These are phyloP conservation scores for Alternaria sp. DNA, from an alignment of 2,329 filamentous ascomycete genomes.

Conservation along the genomic window DNA sequence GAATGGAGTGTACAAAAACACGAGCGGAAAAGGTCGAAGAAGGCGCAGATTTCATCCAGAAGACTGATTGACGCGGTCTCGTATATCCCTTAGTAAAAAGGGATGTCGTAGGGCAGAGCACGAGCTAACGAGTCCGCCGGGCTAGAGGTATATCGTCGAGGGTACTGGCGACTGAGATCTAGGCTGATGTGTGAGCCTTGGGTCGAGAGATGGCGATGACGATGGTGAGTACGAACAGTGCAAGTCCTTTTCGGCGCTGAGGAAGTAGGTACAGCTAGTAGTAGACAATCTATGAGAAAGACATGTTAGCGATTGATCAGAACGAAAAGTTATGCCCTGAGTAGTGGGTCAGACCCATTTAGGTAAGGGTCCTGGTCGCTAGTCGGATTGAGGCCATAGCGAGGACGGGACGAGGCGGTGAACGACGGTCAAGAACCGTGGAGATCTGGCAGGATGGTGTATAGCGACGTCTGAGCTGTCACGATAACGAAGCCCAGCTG, in stretches of 20 bases:
- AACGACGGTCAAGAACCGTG: not conserved
- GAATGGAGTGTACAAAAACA: slow-evolving; percentile 42
- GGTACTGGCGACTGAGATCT: slow-evolving; percentile 47
- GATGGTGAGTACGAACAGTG: slow-evolving; percentile 25
- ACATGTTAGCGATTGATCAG: slow-evolving; percentile 18
- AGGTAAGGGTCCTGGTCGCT: not conserved
- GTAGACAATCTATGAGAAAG: slow-evolving; percentile 15
- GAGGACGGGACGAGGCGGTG: not conserved
- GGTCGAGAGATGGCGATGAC: not conserved
- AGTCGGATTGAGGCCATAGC: not conserved
- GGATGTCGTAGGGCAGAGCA: slow-evolving; percentile 53
- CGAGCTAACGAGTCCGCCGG: slow-evolving; percentile 62
- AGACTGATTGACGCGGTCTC: slow-evolving; percentile 43
- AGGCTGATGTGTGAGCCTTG: slow-evolving; percentile 34
- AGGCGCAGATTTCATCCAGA: slow-evolving; percentile 53
- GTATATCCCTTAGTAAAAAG: slow-evolving; percentile 44
- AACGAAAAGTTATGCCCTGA: not conserved
- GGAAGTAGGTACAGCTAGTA: slow-evolving; percentile 21
- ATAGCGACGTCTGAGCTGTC: not conserved
- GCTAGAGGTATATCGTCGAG: slow-evolving; percentile 48
- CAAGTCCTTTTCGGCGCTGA: slow-evolving; percentile 22
- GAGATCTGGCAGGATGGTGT: not conserved
- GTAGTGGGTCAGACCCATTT: not conserved
- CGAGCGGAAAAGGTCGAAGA: slow-evolving; percentile 41
- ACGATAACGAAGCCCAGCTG: not conserved